These are phyloP conservation scores for Triangularia setosa DNA, from an alignment of 2,329 filamentous ascomycete species.

Conservation along the genomic window DNA sequence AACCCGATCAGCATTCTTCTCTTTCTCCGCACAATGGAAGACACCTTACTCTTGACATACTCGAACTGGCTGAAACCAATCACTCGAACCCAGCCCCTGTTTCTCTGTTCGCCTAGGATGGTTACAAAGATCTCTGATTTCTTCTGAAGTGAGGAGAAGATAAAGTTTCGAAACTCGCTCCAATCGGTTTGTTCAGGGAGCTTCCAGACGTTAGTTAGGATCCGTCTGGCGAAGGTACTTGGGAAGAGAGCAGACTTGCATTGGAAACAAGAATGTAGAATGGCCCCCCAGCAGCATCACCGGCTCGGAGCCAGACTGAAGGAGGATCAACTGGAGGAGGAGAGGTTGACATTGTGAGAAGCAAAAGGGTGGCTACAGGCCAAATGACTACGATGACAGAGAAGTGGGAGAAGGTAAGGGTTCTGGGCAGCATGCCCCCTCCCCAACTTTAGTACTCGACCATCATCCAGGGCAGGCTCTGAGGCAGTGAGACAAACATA, in stretches of 20 bases:
- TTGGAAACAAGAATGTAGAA: not conserved
- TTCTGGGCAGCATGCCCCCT: not conserved
- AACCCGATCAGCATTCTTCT: not conserved
- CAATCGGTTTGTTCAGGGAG: conserved; percentile 1
- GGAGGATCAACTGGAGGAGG: not conserved
- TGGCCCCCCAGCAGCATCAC: not conserved
- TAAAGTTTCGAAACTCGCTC: conserved; percentile 7
- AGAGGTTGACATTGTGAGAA: not conserved
- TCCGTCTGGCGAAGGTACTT: not conserved
- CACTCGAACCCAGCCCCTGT: conserved; percentile 13
- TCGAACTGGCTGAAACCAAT: conserved; percentile 5
- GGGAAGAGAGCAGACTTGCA: not conserved
- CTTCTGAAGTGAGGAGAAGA: not conserved
- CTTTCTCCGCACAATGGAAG: not conserved
- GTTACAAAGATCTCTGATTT: conserved; percentile 7
- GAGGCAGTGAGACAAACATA: not conserved
- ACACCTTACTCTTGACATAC: conserved; percentile 6
- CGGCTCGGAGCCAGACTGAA: not conserved
- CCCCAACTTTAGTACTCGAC: not conserved
- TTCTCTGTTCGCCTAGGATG: not conserved
- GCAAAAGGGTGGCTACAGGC: not conserved
- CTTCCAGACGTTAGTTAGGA: not conserved
- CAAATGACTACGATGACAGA: not conserved
- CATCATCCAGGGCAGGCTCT: not conserved
- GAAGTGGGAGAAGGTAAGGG: not conserved